These are phyloP conservation scores for Torulaspora indica DNA, from an alignment of 805 yeast genomes.

Conservation along the genomic window DNA sequence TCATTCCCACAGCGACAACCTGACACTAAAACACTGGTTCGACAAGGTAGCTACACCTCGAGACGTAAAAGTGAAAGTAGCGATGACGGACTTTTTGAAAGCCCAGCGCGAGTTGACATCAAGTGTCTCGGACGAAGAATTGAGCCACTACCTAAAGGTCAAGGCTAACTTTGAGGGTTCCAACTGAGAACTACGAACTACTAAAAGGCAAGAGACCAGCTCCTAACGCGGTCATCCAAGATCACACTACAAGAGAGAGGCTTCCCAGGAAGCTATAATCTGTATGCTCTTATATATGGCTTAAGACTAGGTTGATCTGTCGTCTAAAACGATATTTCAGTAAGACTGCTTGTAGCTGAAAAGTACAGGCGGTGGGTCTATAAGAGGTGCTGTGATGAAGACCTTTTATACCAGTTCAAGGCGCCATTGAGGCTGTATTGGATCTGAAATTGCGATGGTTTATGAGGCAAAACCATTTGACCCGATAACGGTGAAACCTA, in stretches of 20 bases:
- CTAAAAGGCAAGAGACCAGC: no score
- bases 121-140: slow-evolving; percentile 82
- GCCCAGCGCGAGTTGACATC: slow-evolving; percentile 72
- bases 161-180: slow-evolving; percentile 64
- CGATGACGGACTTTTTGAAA: slow-evolving; percentile 67
- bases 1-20: slow-evolving; percentile 38
- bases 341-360: not conserved
- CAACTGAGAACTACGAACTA: not conserved
- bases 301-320: no score
- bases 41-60: slow-evolving; percentile 65
- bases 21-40: slow-evolving; percentile 84
- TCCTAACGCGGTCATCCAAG: no score
- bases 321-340: no score
- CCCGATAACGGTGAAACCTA: slow-evolving; percentile 52
- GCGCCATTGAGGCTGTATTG: not conserved
- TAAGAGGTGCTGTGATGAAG: not conserved
- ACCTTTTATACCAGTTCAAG: not conserved
- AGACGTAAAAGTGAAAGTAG: slow-evolving; percentile 67
- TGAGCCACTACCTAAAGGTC: slow-evolving; percentile 74
- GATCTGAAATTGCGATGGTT: slow-evolving; percentile 15
- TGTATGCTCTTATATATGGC: no score
- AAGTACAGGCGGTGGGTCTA: not conserved
- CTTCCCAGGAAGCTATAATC: no score
- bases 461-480: slow-evolving; percentile 58
- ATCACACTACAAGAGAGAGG: no score